Conservation (phyloP, 2,329 filamentous ascomycete genomes). For the Scytalidium lignicola region DNA sequence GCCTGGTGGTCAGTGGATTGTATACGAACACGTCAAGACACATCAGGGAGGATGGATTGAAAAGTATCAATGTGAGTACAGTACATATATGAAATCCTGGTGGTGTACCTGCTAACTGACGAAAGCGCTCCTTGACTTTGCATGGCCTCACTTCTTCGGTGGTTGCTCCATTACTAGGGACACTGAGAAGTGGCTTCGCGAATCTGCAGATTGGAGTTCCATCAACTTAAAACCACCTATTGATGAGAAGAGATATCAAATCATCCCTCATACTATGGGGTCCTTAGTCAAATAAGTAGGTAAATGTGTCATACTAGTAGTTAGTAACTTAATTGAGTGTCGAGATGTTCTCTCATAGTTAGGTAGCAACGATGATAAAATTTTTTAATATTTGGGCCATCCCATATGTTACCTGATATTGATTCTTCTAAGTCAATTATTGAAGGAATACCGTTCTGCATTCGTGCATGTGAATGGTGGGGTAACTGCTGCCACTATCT, state of each 20-base stretch:
- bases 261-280: slow-evolving; percentile 23
- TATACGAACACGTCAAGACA: slow-evolving; percentile 24
- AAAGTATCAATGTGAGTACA: slow-evolving; percentile 22
- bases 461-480: no score
- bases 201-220: slow-evolving; percentile 21
- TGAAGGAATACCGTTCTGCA: no score
- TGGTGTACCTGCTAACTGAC: neutral
- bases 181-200: slow-evolving; percentile 18
- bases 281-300: slow-evolving; percentile 21
- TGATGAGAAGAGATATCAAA: slow-evolving; percentile 16
- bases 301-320: no score
- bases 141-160: slow-evolving; percentile 23
- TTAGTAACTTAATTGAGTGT: no score
- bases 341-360: no score
- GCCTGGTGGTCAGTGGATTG: slow-evolving; percentile 21
- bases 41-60: slow-evolving; percentile 13
- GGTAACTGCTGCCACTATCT: no score
- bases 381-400: no score
- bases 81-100: no score
- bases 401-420: no score
- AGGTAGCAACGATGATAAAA: no score
- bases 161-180: slow-evolving; percentile 24
- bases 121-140: slow-evolving; percentile 16
- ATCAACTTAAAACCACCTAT: slow-evolving; percentile 19
- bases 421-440: no score